Base-by-base conservation (phyloP, 441 rosid species). In the Manihot esculenta region DNA sequence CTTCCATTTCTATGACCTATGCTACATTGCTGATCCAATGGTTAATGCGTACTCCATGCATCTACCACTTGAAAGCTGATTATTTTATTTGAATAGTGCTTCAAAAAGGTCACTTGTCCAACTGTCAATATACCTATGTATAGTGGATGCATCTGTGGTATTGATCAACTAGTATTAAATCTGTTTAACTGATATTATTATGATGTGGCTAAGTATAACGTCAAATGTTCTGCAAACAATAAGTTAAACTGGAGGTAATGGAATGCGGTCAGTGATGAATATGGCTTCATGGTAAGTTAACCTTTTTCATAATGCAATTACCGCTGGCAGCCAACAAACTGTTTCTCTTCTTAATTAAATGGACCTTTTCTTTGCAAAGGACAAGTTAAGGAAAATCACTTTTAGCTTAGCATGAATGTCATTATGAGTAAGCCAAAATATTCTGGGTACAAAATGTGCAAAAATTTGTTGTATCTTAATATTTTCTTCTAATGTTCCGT, bases 401-500 rank as follows among this genome's bases (percentile, higher is more conserved):
- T 64, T 48, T 47, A 7, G 10, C 18, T 68, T 24, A 17, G 7
- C 47, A 41, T 21, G 58, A 45, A 47, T 33, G 66, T 23, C 24
- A 50, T 9, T 38, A 17, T 68, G 41, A 14, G 18, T 41, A 47
- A 10, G 59, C 35, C 18, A 45, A 27, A 58, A 26, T 27, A 11
- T 27, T 44, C 35, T 56, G 50, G 63, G 17, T 42, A 14, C 50
- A 33, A 21, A 50, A 33, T 47, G 27, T 56, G 45, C n/a, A n/a
- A 15, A 21, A 64, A 50, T 57, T 63, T 51, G 53, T 21, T 44
- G 5, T 33, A 3, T 63, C 30, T 44, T 51, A 49, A 20, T 72
- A 45, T 66, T 70, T 60, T 41, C 50, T 55, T 67, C 45, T 66
- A 42, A 71, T 44, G 33, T 51, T 63, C 69, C 71, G 67, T 57